A percentile compares a stretch with the other conserved stretches of the same genome.
Conservation (phyloP, 2,329 filamentous ascomycete species). For the Hypoxylon sp. region DNA sequence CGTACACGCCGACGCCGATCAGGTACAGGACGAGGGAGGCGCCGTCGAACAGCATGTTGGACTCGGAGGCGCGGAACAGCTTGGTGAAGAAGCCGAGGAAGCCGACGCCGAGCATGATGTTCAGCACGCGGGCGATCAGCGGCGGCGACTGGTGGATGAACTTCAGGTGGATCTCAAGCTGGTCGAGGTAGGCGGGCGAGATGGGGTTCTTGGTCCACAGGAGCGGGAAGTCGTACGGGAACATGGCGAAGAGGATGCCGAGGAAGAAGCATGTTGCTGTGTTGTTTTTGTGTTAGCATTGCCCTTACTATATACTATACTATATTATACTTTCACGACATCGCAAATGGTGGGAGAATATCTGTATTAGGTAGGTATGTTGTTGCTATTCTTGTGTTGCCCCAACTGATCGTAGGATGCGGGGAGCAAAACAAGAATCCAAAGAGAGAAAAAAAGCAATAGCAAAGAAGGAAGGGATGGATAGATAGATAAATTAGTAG, state of each 20-base stretch:
- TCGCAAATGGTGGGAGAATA: no score
- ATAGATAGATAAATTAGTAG: constrained; percentile 3
- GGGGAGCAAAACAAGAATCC: no score
- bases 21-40: constrained; percentile 83
- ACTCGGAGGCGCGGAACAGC: constrained; percentile 91
- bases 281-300: constrained; percentile 7
- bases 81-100: constrained; percentile 91
- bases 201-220: constrained; percentile 78
- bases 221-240: constrained; percentile 94
- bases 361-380: constrained; percentile 2
- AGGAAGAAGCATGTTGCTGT: constrained; percentile 95
- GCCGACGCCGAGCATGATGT: constrained; percentile 89
- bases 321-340: no score
- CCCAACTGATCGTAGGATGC: no score
- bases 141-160: constrained; percentile 93
- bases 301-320: no score
- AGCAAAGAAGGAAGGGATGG: constrained; percentile 20
- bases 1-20: constrained; percentile 90
- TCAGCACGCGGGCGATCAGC: constrained; percentile 89
- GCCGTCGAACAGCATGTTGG: constrained; percentile 94
- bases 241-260: constrained; percentile 93
- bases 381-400: no score
- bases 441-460: no score
- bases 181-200: constrained; percentile 75
- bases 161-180: constrained; percentile 87